Conservation (phyloP, 768 basidiomycete species). For the Boletus rex-veris region DNA sequence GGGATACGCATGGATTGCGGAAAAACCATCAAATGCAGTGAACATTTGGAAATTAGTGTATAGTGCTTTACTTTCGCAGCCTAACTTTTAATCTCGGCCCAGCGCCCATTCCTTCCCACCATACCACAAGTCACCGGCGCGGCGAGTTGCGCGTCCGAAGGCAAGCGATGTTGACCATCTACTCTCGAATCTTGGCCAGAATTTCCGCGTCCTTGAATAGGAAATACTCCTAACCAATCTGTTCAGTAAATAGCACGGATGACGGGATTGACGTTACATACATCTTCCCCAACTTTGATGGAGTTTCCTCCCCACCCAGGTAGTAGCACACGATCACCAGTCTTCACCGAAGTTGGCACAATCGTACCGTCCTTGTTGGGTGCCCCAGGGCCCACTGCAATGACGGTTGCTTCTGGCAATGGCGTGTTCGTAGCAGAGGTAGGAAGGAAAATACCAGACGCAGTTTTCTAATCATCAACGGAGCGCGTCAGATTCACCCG, state of each 20-base stretch:
- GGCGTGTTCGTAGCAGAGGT: conserved; percentile 79
- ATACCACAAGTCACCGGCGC: not conserved
- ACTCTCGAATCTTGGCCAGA: conserved; percentile 94
- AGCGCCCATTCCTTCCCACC: not conserved
- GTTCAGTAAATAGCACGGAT: conserved; percentile 1
- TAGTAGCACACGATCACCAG: conserved; percentile 89
- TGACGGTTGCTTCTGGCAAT: conserved; percentile 95
- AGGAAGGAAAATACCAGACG: conserved; percentile 93
- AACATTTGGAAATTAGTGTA: conserved; percentile 20
- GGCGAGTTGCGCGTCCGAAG: not conserved
- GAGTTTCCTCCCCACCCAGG: conserved; percentile 96
- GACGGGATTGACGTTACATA: conserved; percentile 36
- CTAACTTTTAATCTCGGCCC: conserved; percentile 4
- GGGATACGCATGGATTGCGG: conserved; percentile 31
- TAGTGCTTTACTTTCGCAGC: conserved; percentile 8
- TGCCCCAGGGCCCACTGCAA: conserved; percentile 94
- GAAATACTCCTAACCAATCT: conserved; percentile 73
- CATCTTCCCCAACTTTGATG: conserved; percentile 97
- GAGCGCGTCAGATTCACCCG: not conserved
- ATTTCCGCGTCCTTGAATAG: conserved; percentile 95
- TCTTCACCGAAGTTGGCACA: conserved; percentile 71
- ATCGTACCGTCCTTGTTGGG: conserved; percentile 80
- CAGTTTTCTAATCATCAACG: conserved; percentile 76
- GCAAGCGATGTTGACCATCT: conserved; percentile 21
- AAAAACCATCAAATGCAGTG: conserved; percentile 16